Conservation (phyloP, 2,329 filamentous ascomycete genomes). For the Rugonectria rugulosa region DNA sequence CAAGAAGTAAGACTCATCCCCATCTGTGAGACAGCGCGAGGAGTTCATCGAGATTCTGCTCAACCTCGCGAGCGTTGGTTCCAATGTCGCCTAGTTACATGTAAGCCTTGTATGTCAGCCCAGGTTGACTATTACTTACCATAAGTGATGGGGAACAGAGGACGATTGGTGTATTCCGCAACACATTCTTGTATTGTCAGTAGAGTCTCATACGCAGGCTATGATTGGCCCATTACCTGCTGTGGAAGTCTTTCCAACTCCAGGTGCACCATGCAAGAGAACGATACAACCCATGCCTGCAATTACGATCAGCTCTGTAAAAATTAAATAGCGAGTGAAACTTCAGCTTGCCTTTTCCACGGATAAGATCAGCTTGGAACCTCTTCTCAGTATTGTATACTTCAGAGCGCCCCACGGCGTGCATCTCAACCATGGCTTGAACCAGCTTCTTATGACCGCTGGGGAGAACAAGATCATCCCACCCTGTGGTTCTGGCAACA, state of each 20-base stretch:
- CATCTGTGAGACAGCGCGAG: conserved; percentile 32
- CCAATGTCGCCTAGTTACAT: conserved; percentile 28
- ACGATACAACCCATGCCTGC: conserved; percentile 40
- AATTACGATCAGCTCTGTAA: not conserved
- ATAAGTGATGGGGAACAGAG: conserved; percentile 33
- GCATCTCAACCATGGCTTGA: conserved; percentile 1
- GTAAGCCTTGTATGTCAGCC: not conserved
- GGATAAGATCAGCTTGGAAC: too few relatives aligned
- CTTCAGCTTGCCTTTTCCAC: too few relatives aligned
- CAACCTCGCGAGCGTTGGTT: conserved; percentile 20
- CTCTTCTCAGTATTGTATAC: not conserved
- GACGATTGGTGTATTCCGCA: conserved; percentile 20
- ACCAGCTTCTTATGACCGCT: conserved; percentile 2
- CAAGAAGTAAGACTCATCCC: conserved; percentile 30
- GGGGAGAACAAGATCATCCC: conserved; percentile 2
- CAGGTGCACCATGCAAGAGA: conserved; percentile 39
- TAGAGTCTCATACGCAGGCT: too few relatives aligned
- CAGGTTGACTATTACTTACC: conserved; percentile 8
- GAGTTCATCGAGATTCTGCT: conserved; percentile 21
- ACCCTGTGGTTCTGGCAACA: not conserved
- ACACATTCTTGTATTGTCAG: conserved; percentile 13
- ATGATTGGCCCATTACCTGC: too few relatives aligned
- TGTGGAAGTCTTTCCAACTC: conserved; percentile 41
- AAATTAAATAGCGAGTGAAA: too few relatives aligned
- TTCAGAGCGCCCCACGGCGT: not conserved